These are phyloP conservation scores for Pseudogymnoascus sp. DNA, from an alignment of 2,329 filamentous ascomycete genomes.

Conservation along the genomic window DNA sequence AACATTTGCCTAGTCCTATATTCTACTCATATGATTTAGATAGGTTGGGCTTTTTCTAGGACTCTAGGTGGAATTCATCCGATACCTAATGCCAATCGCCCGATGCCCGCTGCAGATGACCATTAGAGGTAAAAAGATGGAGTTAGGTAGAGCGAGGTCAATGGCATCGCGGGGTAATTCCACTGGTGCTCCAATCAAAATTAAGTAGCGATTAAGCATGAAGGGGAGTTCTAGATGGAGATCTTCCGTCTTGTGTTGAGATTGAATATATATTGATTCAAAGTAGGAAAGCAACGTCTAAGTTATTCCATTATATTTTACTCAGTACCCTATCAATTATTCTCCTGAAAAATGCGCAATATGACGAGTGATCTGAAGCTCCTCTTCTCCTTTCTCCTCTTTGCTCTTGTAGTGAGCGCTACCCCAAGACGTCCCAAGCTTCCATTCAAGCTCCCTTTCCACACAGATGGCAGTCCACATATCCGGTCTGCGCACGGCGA, in stretches of 20 bases:
- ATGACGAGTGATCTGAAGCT: background rate
- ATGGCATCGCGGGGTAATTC: background rate
- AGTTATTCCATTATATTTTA: background rate
- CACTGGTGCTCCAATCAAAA: background rate
- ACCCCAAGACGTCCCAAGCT: background rate
- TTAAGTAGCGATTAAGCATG: background rate
- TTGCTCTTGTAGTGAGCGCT: background rate
- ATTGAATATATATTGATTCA: background rate
- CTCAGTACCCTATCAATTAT: background rate
- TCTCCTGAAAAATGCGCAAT: background rate
- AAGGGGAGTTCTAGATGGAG: background rate
- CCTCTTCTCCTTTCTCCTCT: background rate
- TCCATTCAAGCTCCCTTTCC: conserved; percentile 2
- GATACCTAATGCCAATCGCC: background rate
- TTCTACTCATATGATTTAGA: no score
- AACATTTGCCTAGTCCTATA: no score
- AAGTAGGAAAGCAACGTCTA: background rate
- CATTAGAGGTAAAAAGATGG: background rate
- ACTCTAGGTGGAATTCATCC: background rate
- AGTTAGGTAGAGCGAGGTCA: background rate
- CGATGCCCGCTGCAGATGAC: background rate
- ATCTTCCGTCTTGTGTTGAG: background rate
- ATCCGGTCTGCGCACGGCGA: conserved; percentile 24
- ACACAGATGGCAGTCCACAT: background rate
- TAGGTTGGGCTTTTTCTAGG: no score